These are phyloP conservation scores for Ceratocystis cubensis DNA, from an alignment of 2,329 filamentous ascomycete species.

Conservation along the genomic window DNA sequence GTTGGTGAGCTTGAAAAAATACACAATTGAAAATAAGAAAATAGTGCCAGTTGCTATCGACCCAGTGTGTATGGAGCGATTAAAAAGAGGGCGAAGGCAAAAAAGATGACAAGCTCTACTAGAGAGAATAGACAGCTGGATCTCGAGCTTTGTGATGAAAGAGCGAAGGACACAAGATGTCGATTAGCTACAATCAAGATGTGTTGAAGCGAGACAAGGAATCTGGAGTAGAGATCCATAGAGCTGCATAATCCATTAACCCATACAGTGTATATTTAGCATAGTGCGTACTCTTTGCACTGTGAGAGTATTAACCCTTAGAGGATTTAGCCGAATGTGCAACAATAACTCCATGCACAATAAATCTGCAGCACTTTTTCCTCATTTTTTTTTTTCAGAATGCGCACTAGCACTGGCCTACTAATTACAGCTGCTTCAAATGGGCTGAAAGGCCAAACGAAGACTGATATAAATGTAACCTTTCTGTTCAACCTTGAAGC, in stretches of 20 bases:
- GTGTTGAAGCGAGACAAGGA: constrained; percentile 1
- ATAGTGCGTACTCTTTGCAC: not conserved
- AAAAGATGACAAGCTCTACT: not conserved
- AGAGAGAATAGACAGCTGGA: not conserved
- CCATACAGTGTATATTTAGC: not conserved
- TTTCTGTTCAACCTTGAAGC: not conserved
- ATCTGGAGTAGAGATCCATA: constrained; percentile 3
- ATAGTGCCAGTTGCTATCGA: not conserved
- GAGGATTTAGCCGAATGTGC: too few species aligned
- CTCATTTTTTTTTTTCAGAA: too few species aligned
- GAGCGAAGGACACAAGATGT: not conserved
- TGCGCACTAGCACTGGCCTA: too few species aligned
- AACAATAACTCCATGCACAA: not conserved
- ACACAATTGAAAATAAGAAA: not conserved
- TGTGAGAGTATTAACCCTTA: not conserved
- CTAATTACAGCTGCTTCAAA: too few species aligned
- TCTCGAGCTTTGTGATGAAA: not conserved
- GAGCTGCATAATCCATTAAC: not conserved
- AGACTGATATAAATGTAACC: not conserved
- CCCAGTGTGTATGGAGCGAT: not conserved
- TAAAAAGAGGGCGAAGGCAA: not conserved
- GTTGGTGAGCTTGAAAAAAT: not conserved
- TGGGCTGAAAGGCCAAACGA: not conserved
- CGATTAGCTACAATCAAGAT: not conserved
- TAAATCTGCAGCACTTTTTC: too few species aligned